Conservation (phyloP, 768 basidiomycete genomes). For the Dioszegia crocea region DNA sequence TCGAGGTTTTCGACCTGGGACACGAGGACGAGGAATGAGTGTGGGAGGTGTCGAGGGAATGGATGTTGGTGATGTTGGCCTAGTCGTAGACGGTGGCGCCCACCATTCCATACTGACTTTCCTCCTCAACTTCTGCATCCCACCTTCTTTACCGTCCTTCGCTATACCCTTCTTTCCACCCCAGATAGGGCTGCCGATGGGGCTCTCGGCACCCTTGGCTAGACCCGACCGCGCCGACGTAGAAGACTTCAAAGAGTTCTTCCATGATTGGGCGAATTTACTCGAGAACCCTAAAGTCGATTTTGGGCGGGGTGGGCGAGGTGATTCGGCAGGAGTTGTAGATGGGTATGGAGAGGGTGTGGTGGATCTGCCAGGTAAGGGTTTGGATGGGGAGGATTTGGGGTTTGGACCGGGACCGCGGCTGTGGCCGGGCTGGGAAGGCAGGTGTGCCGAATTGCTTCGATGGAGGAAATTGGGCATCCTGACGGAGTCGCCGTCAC, state of each 20-base stretch:
- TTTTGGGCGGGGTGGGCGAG: background rate
- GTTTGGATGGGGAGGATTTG: background rate
- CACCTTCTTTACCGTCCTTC: background rate
- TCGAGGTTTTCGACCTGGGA: background rate
- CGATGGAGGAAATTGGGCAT: conserved; percentile 7
- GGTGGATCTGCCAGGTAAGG: background rate
- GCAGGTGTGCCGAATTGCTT: background rate
- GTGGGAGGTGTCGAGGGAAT: background rate
- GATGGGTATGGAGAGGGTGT: background rate
- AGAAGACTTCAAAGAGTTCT: background rate
- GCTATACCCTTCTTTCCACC: background rate
- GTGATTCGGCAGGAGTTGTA: background rate
- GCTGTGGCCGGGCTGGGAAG: background rate
- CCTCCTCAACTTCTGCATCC: background rate
- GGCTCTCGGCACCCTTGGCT: too few species aligned
- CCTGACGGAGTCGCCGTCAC: background rate
- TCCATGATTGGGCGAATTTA: conserved; percentile 1
- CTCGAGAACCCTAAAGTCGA: conserved; percentile 7
- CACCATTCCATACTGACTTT: conserved; percentile 1
- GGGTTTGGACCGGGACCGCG: background rate
- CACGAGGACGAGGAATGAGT: background rate
- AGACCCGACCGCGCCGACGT: background rate
- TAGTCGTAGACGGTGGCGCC: background rate
- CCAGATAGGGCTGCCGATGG: background rate
- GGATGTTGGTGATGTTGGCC: too few species aligned